These are phyloP conservation scores for Aspergillus sp. DNA, from an alignment of 2,329 filamentous ascomycete genomes.

Conservation along the genomic window DNA sequence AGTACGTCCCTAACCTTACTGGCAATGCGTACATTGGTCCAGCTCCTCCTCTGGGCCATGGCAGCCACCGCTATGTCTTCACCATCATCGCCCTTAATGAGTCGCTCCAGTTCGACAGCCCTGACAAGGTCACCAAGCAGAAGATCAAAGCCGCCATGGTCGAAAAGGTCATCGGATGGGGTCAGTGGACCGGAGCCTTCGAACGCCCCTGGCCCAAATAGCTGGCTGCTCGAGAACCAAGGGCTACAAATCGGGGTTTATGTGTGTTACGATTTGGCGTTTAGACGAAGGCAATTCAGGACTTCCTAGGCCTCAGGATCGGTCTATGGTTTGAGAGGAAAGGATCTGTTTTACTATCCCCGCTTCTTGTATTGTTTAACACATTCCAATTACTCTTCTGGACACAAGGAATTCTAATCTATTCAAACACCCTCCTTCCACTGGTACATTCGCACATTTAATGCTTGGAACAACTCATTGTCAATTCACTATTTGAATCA, in stretches of 20 bases:
- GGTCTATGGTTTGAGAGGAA: too few species aligned
- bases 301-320: too few species aligned
- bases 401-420: constrained; percentile 8
- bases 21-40: constrained; percentile 21
- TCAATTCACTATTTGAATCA: neutral
- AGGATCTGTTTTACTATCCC: too few species aligned
- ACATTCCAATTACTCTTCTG: too few species aligned
- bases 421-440: neutral
- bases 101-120: constrained; percentile 13
- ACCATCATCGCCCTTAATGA: constrained; percentile 25
- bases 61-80: constrained; percentile 28
- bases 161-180: constrained; percentile 28
- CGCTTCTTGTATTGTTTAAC: too few species aligned
- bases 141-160: constrained; percentile 22
- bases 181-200: constrained; percentile 26
- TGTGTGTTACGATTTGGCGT: neutral
- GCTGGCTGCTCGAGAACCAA: neutral
- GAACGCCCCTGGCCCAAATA: constrained; percentile 20
- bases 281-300: neutral
- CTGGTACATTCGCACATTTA: neutral
- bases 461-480: neutral
- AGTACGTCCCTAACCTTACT: constrained; percentile 21
- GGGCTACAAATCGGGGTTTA: neutral
- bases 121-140: constrained; percentile 17
- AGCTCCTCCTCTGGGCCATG: constrained; percentile 24